Evolutionary conservation across 208 protist species (phyloP).

Genomic region (Naegleria lovaniensis): DNA sequence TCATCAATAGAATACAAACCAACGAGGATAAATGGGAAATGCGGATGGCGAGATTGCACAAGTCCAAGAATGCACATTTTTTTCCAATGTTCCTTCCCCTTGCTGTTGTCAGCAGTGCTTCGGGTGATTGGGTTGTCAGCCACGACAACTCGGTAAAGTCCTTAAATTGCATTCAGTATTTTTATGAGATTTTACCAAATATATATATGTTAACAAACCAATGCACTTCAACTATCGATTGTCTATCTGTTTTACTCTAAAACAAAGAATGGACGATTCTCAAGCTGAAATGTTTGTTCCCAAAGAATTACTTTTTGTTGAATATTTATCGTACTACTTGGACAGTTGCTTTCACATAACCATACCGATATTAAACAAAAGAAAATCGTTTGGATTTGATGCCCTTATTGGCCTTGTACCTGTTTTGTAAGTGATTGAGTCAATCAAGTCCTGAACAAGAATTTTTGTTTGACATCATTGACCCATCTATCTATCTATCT

Average conservation of each 20-base stretch:
- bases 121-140: no score
- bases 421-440: not conserved
- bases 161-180: not conserved
- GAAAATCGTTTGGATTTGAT: not conserved
- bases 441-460: no score
- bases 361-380: not conserved
- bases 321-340: not conserved
- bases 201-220: no score
- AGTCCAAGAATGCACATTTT: not conserved
- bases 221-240: no score
- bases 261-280: not conserved
- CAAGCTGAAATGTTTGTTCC: not conserved
- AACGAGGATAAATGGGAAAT: not conserved
- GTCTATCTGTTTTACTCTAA: no score
- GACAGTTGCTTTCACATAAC: not conserved
- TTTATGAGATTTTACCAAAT: no score
- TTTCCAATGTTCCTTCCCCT: no score
- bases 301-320: not conserved
- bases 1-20: no score
- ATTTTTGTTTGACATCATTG: no score
- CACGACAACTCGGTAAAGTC: no score
- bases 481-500: no score
- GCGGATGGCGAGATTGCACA: not conserved
- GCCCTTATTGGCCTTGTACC: not conserved
- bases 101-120: no score